Percentiles rank a stretch among this genome's conserved stretches.
Evolutionary conservation across 805 yeast species (phyloP).

Genomic region (Saccharomycopsis olivae): DNA sequence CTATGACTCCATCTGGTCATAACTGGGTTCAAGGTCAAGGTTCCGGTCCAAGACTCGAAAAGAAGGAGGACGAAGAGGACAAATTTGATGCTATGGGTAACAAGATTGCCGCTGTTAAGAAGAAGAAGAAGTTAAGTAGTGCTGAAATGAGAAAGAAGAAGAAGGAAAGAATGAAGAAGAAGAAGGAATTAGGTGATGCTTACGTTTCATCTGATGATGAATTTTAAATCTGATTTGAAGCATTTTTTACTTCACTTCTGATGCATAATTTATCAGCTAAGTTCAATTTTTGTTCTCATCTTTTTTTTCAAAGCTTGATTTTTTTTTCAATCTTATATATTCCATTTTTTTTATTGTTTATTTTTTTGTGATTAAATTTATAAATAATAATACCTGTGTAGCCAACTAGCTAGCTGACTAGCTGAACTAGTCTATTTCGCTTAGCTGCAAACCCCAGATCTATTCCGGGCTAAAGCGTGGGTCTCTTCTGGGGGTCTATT

Average conservation of each 20-base stretch:
- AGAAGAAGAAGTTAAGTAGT: slow-evolving; percentile 95
- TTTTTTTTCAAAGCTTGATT: background rate
- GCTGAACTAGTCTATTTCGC: too few species aligned
- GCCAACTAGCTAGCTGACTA: too few species aligned
- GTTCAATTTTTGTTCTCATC: background rate
- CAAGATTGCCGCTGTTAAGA: slow-evolving; percentile 94
- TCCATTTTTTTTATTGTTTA: too few species aligned
- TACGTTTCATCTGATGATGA: slow-evolving; percentile 97
- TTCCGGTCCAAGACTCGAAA: slow-evolving; percentile 97
- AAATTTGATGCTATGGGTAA: slow-evolving; percentile 99
- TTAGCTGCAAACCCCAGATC: too few species aligned
- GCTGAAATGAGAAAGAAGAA: slow-evolving; percentile 99
- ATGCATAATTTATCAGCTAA: background rate
- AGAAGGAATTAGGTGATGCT: slow-evolving; percentile 99
- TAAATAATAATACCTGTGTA: too few species aligned
- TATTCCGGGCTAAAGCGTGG: too few species aligned
- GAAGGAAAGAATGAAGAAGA: slow-evolving; percentile 99
- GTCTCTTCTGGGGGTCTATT: too few species aligned
- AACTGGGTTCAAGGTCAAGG: slow-evolving; percentile 99
- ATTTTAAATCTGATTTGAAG: slow-evolving; percentile 45
- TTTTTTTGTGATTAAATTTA: too few species aligned
- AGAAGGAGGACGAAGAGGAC: slow-evolving; percentile 95
- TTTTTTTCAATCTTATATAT: background rate
- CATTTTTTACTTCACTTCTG: too few species aligned
- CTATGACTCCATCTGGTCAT: slow-evolving; percentile 99